Evolutionary conservation across 176 grass and related monocot genomes (phyloP).

Genomic region (Hordeum vulgare): MorexV3_pseudomolecules_assembly NC_058520.1:441723402-441723901

Average conservation of each 20-base stretch:
- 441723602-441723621: conserved; percentile 20
- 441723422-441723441: conserved; percentile 40
- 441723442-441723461: conserved; percentile 26
- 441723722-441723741: conserved; percentile 89
- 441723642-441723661: conserved; percentile 1
- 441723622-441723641: background rate
- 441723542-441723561: conserved; percentile 74
- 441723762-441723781: conserved; percentile 87
- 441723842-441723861: conserved; percentile 38
- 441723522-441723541: conserved; percentile 96
- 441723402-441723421: conserved; percentile 53
- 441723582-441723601: conserved; percentile 26
- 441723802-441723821: conserved; percentile 85
- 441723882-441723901: background rate
- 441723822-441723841: conserved; percentile 95
- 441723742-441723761: conserved; percentile 89
- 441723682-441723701: conserved; percentile 83
- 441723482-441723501: conserved; percentile 59
- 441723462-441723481: conserved; percentile 68
- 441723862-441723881: background rate
- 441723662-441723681: conserved; percentile 76
- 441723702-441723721: conserved; percentile 72
- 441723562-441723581: conserved; percentile 57
- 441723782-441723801: conserved; percentile 88
- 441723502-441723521: conserved; percentile 65